Evolutionary conservation across 371 early-diverging fungal genomes (phyloP).

Genomic region (Chytridiales sp.): DNA sequence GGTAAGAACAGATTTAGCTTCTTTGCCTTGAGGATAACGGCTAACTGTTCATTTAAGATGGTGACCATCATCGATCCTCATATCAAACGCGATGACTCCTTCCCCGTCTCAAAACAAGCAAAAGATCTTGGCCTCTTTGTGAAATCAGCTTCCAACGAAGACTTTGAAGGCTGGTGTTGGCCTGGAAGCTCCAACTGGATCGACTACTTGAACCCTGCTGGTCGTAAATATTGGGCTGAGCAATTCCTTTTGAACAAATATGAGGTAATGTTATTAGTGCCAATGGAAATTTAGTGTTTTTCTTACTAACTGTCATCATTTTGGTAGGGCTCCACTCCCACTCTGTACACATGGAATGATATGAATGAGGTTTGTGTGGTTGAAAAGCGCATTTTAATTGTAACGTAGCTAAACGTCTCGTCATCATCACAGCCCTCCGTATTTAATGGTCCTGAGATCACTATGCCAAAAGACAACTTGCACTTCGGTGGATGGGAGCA

Average conservation of each 20-base stretch:
- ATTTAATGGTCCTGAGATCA: slow-evolving; percentile 89
- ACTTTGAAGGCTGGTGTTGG: slow-evolving; percentile 93
- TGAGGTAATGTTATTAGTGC: slow-evolving; percentile 25
- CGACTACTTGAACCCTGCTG: slow-evolving; percentile 79
- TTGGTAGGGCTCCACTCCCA: slow-evolving; percentile 62
- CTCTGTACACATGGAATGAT: slow-evolving; percentile 88
- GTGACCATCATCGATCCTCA: slow-evolving; percentile 97
- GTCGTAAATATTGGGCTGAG: slow-evolving; percentile 79
- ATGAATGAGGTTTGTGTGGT: slow-evolving; percentile 76
- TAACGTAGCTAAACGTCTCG: not conserved
- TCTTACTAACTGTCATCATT: not conserved
- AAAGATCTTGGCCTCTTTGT: slow-evolving; percentile 72
- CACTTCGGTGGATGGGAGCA: slow-evolving; percentile 79
- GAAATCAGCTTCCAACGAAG: slow-evolving; percentile 67
- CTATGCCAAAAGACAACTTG: slow-evolving; percentile 85
- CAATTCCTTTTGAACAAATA: slow-evolving; percentile 70
- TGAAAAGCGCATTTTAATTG: not conserved
- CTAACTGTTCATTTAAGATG: slow-evolving; percentile 53
- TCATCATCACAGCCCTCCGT: slow-evolving; percentile 64
- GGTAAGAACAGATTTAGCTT: slow-evolving; percentile 40
- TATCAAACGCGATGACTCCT: slow-evolving; percentile 81
- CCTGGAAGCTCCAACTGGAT: slow-evolving; percentile 85
- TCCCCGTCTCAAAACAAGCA: slow-evolving; percentile 77
- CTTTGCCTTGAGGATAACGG: not conserved
- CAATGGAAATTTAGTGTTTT: not conserved